Percentiles rank a stretch among this genome's conserved stretches.
These are phyloP conservation scores for Inga laurina DNA, from an alignment of 306 rosid genomes.

Conservation along the genomic window DNA sequence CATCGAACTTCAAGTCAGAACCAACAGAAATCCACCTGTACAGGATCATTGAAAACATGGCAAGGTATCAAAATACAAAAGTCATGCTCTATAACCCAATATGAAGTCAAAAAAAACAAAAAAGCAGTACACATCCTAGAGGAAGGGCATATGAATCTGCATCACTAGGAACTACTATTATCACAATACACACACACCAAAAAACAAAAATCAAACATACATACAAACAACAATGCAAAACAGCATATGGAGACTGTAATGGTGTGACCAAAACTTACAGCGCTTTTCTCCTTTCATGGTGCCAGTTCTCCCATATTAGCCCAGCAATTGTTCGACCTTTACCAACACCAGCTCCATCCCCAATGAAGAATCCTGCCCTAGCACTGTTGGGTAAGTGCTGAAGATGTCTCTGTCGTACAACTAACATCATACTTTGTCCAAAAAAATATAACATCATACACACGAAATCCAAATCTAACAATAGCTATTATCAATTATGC, in stretches of 20 bases:
- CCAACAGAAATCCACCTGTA: conserved; percentile 99
- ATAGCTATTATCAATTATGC: conserved; percentile 34
- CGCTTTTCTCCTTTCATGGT: conserved; percentile 78
- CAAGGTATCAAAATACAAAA: conserved; percentile 41
- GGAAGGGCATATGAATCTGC: conserved; percentile 1
- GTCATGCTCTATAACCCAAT: conserved; percentile 14
- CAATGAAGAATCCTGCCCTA: conserved; percentile 91
- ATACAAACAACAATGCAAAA: background rate
- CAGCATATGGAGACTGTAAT: conserved; percentile 21
- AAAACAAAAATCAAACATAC: background rate
- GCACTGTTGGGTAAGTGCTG: conserved; percentile 75
- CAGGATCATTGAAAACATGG: conserved; percentile 42
- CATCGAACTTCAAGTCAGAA: conserved; percentile 99
- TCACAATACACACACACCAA: background rate
- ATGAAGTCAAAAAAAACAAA: conserved; percentile 16
- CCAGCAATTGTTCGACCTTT: conserved; percentile 99
- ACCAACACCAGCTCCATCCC: conserved; percentile 99
- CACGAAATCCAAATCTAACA: conserved; percentile 27
- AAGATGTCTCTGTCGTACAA: conserved; percentile 83
- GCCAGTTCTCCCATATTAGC: conserved; percentile 97
- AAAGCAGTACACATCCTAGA: background rate
- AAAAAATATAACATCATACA: conserved; percentile 31
- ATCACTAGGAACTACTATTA: conserved; percentile 18
- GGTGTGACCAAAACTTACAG: conserved; percentile 61
- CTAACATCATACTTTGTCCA: conserved; percentile 30